phyloP scores from a whole-genome alignment of 139 green algal species.

The Volvox africanus region DNA sequence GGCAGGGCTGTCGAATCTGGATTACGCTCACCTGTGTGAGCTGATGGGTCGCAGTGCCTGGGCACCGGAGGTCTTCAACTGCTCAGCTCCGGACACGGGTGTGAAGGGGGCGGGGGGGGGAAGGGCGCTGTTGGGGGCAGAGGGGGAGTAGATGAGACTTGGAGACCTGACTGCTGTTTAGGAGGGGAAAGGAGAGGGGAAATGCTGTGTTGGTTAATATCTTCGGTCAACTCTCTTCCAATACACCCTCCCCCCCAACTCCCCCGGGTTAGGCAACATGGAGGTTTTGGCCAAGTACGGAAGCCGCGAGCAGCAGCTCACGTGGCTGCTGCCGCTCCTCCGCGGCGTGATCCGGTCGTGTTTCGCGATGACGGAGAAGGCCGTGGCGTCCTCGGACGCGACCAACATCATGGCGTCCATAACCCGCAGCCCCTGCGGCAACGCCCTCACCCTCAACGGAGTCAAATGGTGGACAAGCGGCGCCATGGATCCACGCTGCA shows the following conservation, averaged over 20 bases:
- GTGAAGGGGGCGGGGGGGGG: too few species aligned
- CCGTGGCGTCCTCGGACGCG: conserved; percentile 95
- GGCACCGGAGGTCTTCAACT: conserved; percentile 98
- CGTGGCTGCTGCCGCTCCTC: conserved; percentile 95
- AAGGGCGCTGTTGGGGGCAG: not conserved
- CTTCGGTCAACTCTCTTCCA: too few species aligned
- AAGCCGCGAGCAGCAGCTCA: conserved; percentile 83
- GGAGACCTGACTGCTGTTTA: too few species aligned
- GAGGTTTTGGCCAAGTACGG: conserved; percentile 94
- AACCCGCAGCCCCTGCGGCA: conserved; percentile 43
- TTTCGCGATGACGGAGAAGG: conserved; percentile 99
- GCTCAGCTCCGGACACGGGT: conserved; percentile 95
- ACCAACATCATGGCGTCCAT: conserved; percentile 92
- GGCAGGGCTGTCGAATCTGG: conserved; percentile 88
- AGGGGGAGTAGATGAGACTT: not conserved
- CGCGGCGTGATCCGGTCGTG: conserved; percentile 89
- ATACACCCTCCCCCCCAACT: too few species aligned
- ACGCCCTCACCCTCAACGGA: conserved; percentile 78
- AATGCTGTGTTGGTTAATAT: too few species aligned
- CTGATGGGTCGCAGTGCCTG: conserved; percentile 85
- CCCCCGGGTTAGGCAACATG: conserved; percentile 90
- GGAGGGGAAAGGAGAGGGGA: too few species aligned
- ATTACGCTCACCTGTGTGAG: conserved; percentile 93
- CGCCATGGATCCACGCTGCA: conserved; percentile 86
- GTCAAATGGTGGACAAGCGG: conserved; percentile 98